Evolutionary conservation across 2,329 filamentous ascomycete genomes (phyloP), one percentile per base, ranked within the genome.

Genomic region (Fusarium coffeatum): DNA sequence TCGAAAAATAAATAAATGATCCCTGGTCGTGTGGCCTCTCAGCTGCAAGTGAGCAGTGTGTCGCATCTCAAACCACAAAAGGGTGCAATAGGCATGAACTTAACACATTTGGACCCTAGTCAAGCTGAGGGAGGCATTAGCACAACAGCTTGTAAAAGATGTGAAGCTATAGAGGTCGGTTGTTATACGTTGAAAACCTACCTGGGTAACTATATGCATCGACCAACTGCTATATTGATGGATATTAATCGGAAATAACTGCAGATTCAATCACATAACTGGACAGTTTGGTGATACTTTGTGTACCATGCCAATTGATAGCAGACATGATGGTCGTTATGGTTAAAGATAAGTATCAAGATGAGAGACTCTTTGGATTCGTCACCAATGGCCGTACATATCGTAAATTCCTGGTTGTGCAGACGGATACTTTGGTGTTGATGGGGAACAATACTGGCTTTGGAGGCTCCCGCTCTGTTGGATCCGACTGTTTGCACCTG

Each of bases 101-200:
- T 42, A 63, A 61, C 59, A 66, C 64, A 49, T 55, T 56, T 63
- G 10, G 16, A 61, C 61, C 71, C 72, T 43, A 37, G 71, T 43
- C 47, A 54, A 59, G 50, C 50, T 55, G 71, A 74, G 63, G 58
- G 58, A 58, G 59, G 59, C 69, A 65, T 66, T 69, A 49, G 25
- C 68, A 72, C 65, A 72, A 42, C 50, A 37, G n/a, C 30, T 50
- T 49, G 40, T 48, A 37, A n/a, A 37, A 48, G 40, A 37, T 46
- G 25, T 25, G 43, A 65, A 48, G 28, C 37, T 50, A 45, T 63
- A 28, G 53, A 62, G 30, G 30, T 37, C 34, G 55, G 59, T 66
- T 65, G 32, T 37, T 37, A n/a, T 37, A 37, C 18, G 34, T 37
- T 40, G 13, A 28, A 27, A 22, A 22, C 25, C 23, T 61, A 30